Evolutionary conservation across 1,284 basidiomycete genomes (phyloP).

Genomic region (Coriolopsis trogii): DNA sequence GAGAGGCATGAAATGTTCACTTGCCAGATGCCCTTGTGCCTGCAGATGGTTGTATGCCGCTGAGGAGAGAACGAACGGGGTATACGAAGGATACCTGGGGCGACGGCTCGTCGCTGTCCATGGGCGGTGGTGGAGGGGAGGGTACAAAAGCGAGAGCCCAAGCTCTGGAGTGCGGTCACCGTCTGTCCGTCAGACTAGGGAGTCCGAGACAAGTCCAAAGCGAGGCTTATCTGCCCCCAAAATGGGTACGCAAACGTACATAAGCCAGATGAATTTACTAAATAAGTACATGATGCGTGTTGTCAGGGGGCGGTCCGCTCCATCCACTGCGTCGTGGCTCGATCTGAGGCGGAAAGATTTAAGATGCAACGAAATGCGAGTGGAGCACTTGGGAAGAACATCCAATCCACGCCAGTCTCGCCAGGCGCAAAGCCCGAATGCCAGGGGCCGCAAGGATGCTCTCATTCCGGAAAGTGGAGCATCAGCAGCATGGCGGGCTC

Average conservation of each 20-base stretch:
- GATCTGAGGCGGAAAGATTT: background rate
- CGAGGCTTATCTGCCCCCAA: no score
- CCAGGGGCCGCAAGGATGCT: background rate
- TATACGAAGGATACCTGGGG: conserved; percentile 30
- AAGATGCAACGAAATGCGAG: no score
- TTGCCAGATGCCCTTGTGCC: conserved; percentile 10
- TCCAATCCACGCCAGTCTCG: no score
- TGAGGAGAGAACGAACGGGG: conserved; percentile 37
- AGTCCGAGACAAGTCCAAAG: no score
- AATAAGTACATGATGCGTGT: background rate
- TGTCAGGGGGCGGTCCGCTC: no score
- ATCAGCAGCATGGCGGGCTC: background rate
- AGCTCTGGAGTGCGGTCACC: no score
- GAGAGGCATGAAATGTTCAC: conserved; percentile 4
- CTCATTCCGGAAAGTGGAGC: background rate
- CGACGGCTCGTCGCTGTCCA: background rate
- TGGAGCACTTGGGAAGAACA: no score
- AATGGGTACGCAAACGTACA: no score
- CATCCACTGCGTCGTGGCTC: no score
- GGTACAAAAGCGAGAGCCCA: background rate
- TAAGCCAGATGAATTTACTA: no score
- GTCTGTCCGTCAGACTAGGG: no score
- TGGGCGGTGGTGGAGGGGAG: conserved; percentile 2
- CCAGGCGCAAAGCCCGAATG: background rate
- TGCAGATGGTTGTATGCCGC: conserved; percentile 32